These are phyloP conservation scores for Cornus florida DNA, from an alignment of 148 eudicot species.

Conservation along the genomic window DNA sequence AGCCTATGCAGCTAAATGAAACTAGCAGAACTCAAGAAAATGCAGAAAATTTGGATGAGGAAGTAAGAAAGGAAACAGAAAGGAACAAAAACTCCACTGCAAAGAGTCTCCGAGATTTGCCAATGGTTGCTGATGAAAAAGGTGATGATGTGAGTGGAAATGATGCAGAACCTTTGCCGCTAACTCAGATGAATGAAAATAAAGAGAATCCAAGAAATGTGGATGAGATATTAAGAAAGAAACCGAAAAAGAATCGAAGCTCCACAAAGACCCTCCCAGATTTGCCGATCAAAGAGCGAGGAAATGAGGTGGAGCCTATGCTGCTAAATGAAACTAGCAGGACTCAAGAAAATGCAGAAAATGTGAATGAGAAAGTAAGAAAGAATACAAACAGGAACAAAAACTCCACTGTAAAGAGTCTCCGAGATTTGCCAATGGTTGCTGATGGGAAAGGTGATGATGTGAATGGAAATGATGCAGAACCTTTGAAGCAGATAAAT, in stretches of 20 bases:
- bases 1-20: slow-evolving; percentile 24
- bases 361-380: slow-evolving; percentile 15
- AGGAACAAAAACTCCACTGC: slow-evolving; percentile 29
- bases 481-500: slow-evolving; percentile 12
- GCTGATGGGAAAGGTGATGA: slow-evolving; percentile 20
- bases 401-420: slow-evolving; percentile 19
- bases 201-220: slow-evolving; percentile 18
- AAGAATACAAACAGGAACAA: slow-evolving; percentile 31
- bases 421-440: slow-evolving; percentile 15
- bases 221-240: slow-evolving; percentile 18
- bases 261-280: background rate
- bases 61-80: slow-evolving; percentile 20
- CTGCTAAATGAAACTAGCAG: slow-evolving; percentile 22
- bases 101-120: slow-evolving; percentile 9
- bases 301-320: slow-evolving; percentile 13
- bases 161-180: slow-evolving; percentile 17
- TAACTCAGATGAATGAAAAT: slow-evolving; percentile 15
- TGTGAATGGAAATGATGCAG: slow-evolving; percentile 20
- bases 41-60: slow-evolving; percentile 18
- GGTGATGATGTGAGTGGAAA: slow-evolving; percentile 17
- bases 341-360: slow-evolving; percentile 16
- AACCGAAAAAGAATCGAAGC: slow-evolving; percentile 8
- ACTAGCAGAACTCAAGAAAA: slow-evolving; percentile 12
- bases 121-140: slow-evolving; percentile 13
- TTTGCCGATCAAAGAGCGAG: slow-evolving; percentile 2